Conservation (phyloP, 129 eudicot species). For the Lactuca saligna region DNA sequence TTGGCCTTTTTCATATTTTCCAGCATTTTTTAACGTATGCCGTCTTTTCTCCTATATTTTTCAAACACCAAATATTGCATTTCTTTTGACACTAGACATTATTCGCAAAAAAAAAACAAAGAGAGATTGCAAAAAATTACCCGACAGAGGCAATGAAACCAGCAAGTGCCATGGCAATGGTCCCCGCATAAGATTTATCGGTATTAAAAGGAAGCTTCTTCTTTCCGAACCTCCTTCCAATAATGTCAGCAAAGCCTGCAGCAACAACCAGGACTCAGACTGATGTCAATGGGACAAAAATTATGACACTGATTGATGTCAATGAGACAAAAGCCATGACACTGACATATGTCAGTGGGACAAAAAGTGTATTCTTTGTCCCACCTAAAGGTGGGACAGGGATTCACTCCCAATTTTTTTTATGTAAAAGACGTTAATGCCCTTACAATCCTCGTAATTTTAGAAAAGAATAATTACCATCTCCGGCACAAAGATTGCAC, state of each 20-base stretch:
- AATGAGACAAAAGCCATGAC: too few relatives aligned
- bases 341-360: neutral
- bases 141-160: conserved; percentile 78
- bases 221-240: conserved; percentile 77
- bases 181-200: conserved; percentile 70
- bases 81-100: too few relatives aligned
- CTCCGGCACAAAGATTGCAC: conserved; percentile 96
- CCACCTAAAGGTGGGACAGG: too few relatives aligned
- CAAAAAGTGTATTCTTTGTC: neutral
- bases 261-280: neutral
- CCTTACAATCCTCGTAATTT: neutral
- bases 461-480: conserved; percentile 44
- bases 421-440: neutral
- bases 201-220: conserved; percentile 68
- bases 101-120: too few relatives aligned
- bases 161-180: conserved; percentile 66
- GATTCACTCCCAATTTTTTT: neutral
- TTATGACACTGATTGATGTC: too few relatives aligned
- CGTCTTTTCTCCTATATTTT: neutral
- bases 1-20: too few relatives aligned
- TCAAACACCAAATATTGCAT: neutral
- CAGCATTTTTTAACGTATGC: too few relatives aligned
- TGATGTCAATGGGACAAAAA: neutral
- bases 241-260: conserved; percentile 78
- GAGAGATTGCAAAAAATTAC: conserved; percentile 35